Percentiles rank a stretch among this genome's conserved stretches.
phyloP scores from a whole-genome alignment of 116 monocot genomes.

The Zostera marina region DNA sequence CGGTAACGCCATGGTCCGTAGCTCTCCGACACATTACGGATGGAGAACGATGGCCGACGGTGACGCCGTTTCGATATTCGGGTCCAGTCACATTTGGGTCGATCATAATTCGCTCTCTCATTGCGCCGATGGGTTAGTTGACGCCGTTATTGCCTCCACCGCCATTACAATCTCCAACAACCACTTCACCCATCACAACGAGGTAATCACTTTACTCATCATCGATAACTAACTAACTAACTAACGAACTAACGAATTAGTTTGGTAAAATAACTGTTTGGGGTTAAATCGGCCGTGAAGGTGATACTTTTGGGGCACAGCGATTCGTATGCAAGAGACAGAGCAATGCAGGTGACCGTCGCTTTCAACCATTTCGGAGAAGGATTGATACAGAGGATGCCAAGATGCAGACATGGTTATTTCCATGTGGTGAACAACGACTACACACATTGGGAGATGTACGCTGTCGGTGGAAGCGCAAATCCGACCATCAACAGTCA shows the following conservation, averaged over 20 bases:
- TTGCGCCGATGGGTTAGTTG: constrained; percentile 79
- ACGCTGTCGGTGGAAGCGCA: constrained; percentile 53
- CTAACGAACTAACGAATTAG: too few relatives aligned
- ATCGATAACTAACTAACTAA: too few relatives aligned
- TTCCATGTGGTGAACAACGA: constrained; percentile 62
- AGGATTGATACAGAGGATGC: constrained; percentile 89
- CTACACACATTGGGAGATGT: constrained; percentile 77
- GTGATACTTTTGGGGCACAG: constrained; percentile 23
- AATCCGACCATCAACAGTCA: constrained; percentile 64
- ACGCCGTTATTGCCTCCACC: constrained; percentile 76
- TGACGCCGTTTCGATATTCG: constrained; percentile 72
- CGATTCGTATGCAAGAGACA: constrained; percentile 23
- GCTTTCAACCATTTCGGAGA: constrained; percentile 92
- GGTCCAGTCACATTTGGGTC: constrained; percentile 77
- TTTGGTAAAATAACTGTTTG: too few relatives aligned
- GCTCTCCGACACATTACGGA: constrained; percentile 71
- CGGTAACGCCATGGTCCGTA: constrained; percentile 87
- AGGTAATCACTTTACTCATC: not conserved
- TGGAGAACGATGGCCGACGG: constrained; percentile 87
- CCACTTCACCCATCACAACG: constrained; percentile 60
- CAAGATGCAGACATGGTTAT: constrained; percentile 34
- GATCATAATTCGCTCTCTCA: constrained; percentile 79
- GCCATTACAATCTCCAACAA: constrained; percentile 89
- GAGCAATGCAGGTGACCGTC: constrained; percentile 60
- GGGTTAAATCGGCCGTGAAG: too few relatives aligned